A percentile compares a stretch with the other conserved stretches of the same genome.
These are phyloP conservation scores for Aspergillus ibericus DNA, from an alignment of 2,329 filamentous ascomycete genomes.

Conservation along the genomic window DNA sequence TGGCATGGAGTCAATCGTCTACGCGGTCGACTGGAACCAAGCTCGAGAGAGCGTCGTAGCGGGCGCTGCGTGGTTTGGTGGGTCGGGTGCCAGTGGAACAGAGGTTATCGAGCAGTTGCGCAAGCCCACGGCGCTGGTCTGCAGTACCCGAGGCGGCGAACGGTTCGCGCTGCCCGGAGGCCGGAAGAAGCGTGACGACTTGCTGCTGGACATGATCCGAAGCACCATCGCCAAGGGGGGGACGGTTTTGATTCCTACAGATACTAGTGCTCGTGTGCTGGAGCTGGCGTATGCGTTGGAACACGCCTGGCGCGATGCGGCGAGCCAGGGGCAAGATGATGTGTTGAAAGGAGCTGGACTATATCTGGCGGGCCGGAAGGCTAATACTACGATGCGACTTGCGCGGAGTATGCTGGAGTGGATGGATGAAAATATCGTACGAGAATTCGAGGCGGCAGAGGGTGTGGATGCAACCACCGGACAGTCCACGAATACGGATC, in stretches of 20 bases:
- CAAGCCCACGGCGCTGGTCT: conserved; percentile 90
- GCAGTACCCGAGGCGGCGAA: conserved; percentile 79
- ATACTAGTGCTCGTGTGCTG: conserved; percentile 90
- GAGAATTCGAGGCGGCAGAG: conserved; percentile 75
- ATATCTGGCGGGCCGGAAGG: conserved; percentile 82
- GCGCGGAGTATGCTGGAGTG: conserved; percentile 96
- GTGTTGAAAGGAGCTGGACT: conserved; percentile 57
- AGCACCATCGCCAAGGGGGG: conserved; percentile 80
- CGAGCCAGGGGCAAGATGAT: conserved; percentile 50
- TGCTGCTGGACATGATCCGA: conserved; percentile 75
- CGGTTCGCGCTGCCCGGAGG: conserved; percentile 69
- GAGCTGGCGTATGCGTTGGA: conserved; percentile 91
- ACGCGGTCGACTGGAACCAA: conserved; percentile 98
- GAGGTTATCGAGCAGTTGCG: conserved; percentile 92
- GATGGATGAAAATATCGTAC: conserved; percentile 96
- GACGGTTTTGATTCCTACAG: conserved; percentile 88
- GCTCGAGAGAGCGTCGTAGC: conserved; percentile 93
- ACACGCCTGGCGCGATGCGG: conserved; percentile 78
- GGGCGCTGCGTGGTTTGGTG: conserved; percentile 89
- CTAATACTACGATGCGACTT: conserved; percentile 84
- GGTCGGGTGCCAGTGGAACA: conserved; percentile 73
- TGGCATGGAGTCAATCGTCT: conserved; percentile 93
- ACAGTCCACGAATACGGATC: conserved; percentile 40
- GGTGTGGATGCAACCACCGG: conserved; percentile 38
- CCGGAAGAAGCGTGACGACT: conserved; percentile 78